Conservation (phyloP, 768 basidiomycete species). For the Tephrocybe sp. region DNA sequence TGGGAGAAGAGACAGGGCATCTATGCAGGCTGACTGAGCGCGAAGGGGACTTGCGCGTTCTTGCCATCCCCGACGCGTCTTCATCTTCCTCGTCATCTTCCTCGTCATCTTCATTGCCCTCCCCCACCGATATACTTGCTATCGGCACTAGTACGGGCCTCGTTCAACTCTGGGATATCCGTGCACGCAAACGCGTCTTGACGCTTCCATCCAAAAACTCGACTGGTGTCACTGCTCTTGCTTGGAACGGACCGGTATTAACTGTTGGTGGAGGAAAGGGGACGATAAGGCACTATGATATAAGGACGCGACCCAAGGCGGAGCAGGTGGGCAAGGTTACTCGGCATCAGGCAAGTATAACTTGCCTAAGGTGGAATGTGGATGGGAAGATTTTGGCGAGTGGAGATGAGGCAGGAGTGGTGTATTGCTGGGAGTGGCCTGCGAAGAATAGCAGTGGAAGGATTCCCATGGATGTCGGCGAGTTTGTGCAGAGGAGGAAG, state of each 20-base stretch:
- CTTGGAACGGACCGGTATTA: conserved; percentile 66
- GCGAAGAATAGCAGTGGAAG: conserved; percentile 34
- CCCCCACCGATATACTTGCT: conserved; percentile 25
- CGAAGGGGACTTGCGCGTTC: conserved; percentile 40
- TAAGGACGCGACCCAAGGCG: conserved; percentile 21
- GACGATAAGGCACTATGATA: conserved; percentile 53
- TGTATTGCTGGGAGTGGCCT: conserved; percentile 69
- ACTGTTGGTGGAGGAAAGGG: conserved; percentile 65
- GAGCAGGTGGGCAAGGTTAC: conserved; percentile 66
- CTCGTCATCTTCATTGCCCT: neutral
- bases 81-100: neutral
- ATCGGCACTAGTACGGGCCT: conserved; percentile 59
- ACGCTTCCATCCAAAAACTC: conserved; percentile 49
- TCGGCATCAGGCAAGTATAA: conserved; percentile 67
- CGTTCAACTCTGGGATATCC: conserved; percentile 73
- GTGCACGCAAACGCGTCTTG: conserved; percentile 49
- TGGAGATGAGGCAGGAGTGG: conserved; percentile 72
- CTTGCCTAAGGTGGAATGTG: conserved; percentile 62
- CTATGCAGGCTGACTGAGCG: conserved; percentile 47
- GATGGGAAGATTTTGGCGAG: conserved; percentile 70
- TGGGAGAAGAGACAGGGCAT: conserved; percentile 43
- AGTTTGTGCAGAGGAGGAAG: conserved; percentile 51
- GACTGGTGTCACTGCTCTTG: conserved; percentile 50
- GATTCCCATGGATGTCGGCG: conserved; percentile 52
- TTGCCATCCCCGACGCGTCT: conserved; percentile 19